Evolutionary conservation across 805 yeast species (phyloP).

Genomic region (Barnettozyma sp.): DNA sequence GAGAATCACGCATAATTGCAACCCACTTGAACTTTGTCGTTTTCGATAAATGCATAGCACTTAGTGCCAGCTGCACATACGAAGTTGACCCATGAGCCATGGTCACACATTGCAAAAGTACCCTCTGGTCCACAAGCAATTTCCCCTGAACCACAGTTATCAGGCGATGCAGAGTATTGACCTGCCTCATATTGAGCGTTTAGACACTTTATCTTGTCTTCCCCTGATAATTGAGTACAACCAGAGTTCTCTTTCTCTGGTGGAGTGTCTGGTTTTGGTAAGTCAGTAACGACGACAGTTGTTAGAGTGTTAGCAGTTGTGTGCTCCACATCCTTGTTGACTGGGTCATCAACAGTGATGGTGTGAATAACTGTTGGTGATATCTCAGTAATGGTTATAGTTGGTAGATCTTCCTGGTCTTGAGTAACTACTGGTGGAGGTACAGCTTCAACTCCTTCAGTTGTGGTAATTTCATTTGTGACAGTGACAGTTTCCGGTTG

Average conservation of each 20-base stretch:
- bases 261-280: slow-evolving; percentile 7
- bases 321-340: slow-evolving; percentile 8
- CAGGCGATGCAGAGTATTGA: slow-evolving; percentile 34
- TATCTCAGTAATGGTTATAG: too few relatives aligned
- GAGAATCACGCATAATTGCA: slow-evolving; percentile 35
- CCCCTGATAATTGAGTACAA: slow-evolving; percentile 34
- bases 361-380: slow-evolving; percentile 12
- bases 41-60: slow-evolving; percentile 46
- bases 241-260: slow-evolving; percentile 16
- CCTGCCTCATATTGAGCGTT: slow-evolving; percentile 40
- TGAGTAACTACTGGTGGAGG: too few relatives aligned
- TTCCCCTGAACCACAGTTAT: slow-evolving; percentile 41
- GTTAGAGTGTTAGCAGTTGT: slow-evolving; percentile 9
- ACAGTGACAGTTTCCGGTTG: too few relatives aligned
- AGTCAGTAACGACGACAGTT: slow-evolving; percentile 9
- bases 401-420: too few relatives aligned
- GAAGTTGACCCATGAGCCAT: slow-evolving; percentile 49
- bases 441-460: too few relatives aligned
- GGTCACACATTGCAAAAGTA: slow-evolving; percentile 47
- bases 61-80: slow-evolving; percentile 58
- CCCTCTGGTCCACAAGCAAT: slow-evolving; percentile 47
- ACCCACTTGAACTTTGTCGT: slow-evolving; percentile 37
- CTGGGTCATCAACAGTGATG: slow-evolving; percentile 6
- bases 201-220: slow-evolving; percentile 36
- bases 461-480: too few relatives aligned